phyloP scores from a whole-genome alignment of 768 basidiomycete genomes.

The Hysterangium stoloniferum region DNA sequence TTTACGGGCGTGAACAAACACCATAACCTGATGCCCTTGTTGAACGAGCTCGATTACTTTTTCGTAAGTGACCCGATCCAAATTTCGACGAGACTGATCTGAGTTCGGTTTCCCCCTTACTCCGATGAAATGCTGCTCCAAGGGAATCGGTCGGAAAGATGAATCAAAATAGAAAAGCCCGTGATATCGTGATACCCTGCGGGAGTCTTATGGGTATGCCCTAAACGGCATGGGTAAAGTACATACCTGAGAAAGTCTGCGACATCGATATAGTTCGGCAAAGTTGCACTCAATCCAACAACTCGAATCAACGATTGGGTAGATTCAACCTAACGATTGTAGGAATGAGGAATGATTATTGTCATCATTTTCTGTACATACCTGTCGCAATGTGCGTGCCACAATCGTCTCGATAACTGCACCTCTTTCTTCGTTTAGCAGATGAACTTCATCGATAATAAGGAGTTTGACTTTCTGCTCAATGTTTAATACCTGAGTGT shows the following conservation, averaged over 20 bases:
- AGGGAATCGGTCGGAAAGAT: conserved; percentile 91
- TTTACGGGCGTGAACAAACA: conserved; percentile 97
- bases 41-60: conserved; percentile 84
- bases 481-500: background rate
- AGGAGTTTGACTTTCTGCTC: conserved; percentile 80
- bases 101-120: conserved; percentile 84
- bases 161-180: conserved; percentile 98
- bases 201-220: conserved; percentile 1
- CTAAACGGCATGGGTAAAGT: background rate
- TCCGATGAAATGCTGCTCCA: conserved; percentile 96
- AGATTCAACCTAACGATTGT: conserved; percentile 92
- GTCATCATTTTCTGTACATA: conserved; percentile 18
- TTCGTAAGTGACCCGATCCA: conserved; percentile 82
- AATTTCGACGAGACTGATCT: conserved; percentile 63
- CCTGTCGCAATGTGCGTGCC: conserved; percentile 88
- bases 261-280: conserved; percentile 96
- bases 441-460: conserved; percentile 96
- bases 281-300: conserved; percentile 90
- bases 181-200: conserved; percentile 73
- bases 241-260: conserved; percentile 84
- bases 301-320: conserved; percentile 94
- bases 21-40: conserved; percentile 98
- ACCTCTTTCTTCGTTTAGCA: conserved; percentile 95
- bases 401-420: conserved; percentile 98
- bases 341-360: background rate